Evolutionary conservation across 257 asterid genomes (phyloP).

Genomic region (Solanum sejunctum): DNA sequence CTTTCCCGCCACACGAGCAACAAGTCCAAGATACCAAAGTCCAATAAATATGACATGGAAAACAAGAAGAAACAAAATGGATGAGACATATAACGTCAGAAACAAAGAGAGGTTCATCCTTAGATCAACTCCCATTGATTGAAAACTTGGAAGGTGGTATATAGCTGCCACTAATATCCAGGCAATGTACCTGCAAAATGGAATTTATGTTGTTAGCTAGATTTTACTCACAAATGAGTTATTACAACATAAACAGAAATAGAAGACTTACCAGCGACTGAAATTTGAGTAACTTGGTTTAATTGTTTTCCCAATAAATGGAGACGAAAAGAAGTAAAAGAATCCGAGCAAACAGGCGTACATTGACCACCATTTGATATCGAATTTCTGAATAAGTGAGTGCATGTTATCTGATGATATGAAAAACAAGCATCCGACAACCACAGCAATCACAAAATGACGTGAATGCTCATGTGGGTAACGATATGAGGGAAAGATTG

Average conservation of each 20-base stretch:
- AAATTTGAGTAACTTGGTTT: conserved; percentile 95
- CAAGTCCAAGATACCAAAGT: conserved; percentile 93
- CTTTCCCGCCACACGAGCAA: conserved; percentile 93
- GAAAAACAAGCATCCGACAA: conserved; percentile 90
- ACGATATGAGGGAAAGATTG: conserved; percentile 75
- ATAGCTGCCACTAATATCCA: conserved; percentile 93
- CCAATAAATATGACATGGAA: conserved; percentile 83
- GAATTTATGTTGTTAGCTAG: not conserved
- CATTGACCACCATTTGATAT: conserved; percentile 99
- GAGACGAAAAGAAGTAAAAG: conserved; percentile 97
- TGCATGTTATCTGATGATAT: conserved; percentile 95
- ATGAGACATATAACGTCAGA: conserved; percentile 70
- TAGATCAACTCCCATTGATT: conserved; percentile 97
- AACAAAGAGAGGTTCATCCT: conserved; percentile 95
- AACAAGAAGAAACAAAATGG: conserved; percentile 86
- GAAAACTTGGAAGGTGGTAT: conserved; percentile 98
- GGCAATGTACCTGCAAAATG: conserved; percentile 65
- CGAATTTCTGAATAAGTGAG: conserved; percentile 89
- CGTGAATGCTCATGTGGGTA: conserved; percentile 97
- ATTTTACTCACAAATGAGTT: not conserved
- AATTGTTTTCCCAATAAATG: conserved; percentile 92
- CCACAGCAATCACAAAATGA: conserved; percentile 91
- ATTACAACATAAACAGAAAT: not conserved
- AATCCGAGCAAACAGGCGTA: conserved; percentile 98
- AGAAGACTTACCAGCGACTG: conserved; percentile 70